These are phyloP conservation scores for Noccaea bulbosa DNA, from an alignment of 345 rosid genomes.

Conservation along the genomic window DNA sequence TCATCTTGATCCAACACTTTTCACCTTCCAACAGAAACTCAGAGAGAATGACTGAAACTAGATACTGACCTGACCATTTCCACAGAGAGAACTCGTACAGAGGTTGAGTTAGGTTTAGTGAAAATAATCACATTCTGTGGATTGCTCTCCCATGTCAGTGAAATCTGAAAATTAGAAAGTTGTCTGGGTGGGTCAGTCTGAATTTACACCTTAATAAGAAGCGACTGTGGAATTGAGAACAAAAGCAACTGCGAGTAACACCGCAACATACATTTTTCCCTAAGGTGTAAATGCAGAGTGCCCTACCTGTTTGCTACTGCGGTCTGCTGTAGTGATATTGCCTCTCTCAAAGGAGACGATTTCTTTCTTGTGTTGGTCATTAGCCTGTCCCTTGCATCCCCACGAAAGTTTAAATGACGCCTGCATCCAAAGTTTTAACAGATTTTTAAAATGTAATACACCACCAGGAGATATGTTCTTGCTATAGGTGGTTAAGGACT, in stretches of 20 bases:
- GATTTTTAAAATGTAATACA: not conserved
- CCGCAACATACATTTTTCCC: not conserved
- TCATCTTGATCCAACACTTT: constrained; percentile 22
- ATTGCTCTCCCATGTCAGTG: constrained; percentile 87
- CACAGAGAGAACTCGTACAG: constrained; percentile 75
- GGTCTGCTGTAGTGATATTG: constrained; percentile 83
- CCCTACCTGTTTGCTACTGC: constrained; percentile 91
- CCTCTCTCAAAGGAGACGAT: constrained; percentile 96
- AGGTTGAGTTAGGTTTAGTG: constrained; percentile 86
- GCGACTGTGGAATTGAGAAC: constrained; percentile 16
- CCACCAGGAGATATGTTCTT: not conserved
- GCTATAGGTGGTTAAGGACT: constrained; percentile 3
- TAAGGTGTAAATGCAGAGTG: not conserved
- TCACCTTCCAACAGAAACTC: constrained; percentile 4
- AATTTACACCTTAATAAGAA: not conserved
- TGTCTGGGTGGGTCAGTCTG: constrained; percentile 38
- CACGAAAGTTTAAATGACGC: constrained; percentile 98
- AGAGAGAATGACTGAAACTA: constrained; percentile 12
- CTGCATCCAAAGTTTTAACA: constrained; percentile 51
- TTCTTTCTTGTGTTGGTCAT: constrained; percentile 93
- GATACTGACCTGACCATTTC: constrained; percentile 83
- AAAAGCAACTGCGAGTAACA: not conserved
- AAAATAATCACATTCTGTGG: constrained; percentile 91
- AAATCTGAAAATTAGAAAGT: constrained; percentile 68
- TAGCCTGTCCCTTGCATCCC: constrained; percentile 82